Conservation (phyloP, 108 stramenopile genomes). For the Schizochytrium sp. region DNA sequence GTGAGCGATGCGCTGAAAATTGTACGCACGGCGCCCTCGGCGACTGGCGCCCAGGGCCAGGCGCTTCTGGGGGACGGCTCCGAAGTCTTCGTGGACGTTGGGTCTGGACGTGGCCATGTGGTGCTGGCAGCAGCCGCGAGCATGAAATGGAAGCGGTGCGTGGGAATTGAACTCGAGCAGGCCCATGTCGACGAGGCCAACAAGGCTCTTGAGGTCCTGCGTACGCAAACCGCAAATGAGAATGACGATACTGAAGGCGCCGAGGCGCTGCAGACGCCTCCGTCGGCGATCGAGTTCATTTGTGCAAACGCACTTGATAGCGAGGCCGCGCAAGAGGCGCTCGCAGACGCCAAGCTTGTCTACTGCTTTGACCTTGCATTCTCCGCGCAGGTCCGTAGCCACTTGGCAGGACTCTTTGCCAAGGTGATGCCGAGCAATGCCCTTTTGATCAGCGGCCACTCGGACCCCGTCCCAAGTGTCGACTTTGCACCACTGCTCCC, state of each 20-base stretch:
- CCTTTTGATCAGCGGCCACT: background rate
- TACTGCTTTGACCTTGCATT: conserved; percentile 8
- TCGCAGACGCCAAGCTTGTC: background rate
- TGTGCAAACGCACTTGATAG: background rate
- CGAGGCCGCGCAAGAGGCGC: background rate
- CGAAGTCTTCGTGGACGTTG: background rate
- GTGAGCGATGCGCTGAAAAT: background rate
- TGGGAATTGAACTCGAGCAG: background rate
- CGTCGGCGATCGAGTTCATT: background rate
- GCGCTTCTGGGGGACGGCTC: background rate
- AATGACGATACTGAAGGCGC: background rate
- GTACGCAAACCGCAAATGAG: background rate
- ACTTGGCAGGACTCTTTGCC: background rate
- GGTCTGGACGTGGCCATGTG: background rate
- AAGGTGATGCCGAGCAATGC: background rate
- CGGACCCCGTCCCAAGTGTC: background rate
- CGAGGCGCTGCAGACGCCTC: background rate
- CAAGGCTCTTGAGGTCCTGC: background rate
- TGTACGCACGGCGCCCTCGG: background rate
- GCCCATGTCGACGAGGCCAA: background rate
- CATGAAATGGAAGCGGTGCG: background rate
- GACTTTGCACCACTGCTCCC: background rate
- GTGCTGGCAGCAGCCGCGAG: background rate
- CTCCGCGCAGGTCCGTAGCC: background rate
- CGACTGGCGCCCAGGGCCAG: background rate